Base-by-base conservation (phyloP, 2,329 filamentous ascomycete genomes). In the Claviceps purpurea region DNA sequence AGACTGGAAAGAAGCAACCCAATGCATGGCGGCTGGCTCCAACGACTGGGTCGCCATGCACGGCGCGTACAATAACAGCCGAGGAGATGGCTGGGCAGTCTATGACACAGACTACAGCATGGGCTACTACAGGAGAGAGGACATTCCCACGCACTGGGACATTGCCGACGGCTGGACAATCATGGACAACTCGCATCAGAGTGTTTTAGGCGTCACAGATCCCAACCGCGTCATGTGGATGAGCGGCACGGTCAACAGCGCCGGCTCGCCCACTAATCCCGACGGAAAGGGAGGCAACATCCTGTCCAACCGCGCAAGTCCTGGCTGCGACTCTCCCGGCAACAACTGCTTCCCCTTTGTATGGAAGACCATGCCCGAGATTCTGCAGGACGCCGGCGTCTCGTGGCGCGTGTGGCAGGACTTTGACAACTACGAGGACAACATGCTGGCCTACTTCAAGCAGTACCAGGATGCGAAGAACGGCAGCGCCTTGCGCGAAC, bases 81-180 rank as follows among this genome's bases (percentile, higher is more conserved):
- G 73, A 42, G 78, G 76, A 56, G 69, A 78, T 55, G 65, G 70
- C 49, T 79, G 76, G 76, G 72, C 70, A 14, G 4, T 37, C 1
- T 46, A 54, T 20, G 54, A 58, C 30, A 41, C 50, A 11, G 46
- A 50, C 39, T 55, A 11, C 61, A 68, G 22, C 70, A 71, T 52
- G 74, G 74, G 70, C 1, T 76, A 78, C 58, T 69, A 69, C 57
- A 73, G 72, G 52, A 64, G 74, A 42, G 58, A 68, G 6, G 76
- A 79, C 55, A 67, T 79, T 20, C 74, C 75, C 0, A 70, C 76
- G 38, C 76, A 79, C 39, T 79, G 73, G 59, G 70, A 71, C 22
- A 71, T 79, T 57, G 76, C 75, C 5, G 76, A 79, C 56, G 72
- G 69, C 8, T 79, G 73, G 70, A 78, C 75, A 5, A 44, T 61